phyloP scores from a whole-genome alignment of 1,284 basidiomycete genomes.

The Meira miltonrushii region DNA sequence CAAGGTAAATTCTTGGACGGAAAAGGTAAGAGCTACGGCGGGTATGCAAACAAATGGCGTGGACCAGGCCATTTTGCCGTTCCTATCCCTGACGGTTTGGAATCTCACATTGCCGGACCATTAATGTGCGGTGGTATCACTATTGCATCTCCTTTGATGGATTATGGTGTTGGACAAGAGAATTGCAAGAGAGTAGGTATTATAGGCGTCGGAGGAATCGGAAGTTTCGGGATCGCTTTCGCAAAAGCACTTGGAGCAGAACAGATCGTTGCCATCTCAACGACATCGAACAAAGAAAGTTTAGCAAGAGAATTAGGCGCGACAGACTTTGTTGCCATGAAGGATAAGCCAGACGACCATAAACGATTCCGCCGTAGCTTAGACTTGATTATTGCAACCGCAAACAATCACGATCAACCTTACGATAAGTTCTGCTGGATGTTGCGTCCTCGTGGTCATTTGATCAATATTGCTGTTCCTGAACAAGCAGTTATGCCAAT shows the following conservation, averaged over 20 bases:
- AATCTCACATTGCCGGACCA: slow-evolving; percentile 40
- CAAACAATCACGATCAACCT: slow-evolving; percentile 53
- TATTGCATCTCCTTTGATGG: slow-evolving; percentile 41
- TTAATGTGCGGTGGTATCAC: slow-evolving; percentile 49
- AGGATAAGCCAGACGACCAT: slow-evolving; percentile 23
- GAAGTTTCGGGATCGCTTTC: slow-evolving; percentile 41
- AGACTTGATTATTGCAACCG: slow-evolving; percentile 56
- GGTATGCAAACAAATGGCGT: slow-evolving; percentile 40
- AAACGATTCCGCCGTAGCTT: slow-evolving; percentile 50
- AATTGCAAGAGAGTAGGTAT: slow-evolving; percentile 40
- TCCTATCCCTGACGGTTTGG: slow-evolving; percentile 42
- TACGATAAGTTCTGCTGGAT: slow-evolving; percentile 53
- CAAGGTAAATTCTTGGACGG: slow-evolving; percentile 58
- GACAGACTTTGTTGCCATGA: slow-evolving; percentile 33
- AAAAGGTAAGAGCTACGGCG: slow-evolving; percentile 29
- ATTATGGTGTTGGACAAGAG: slow-evolving; percentile 36
- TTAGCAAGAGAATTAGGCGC: slow-evolving; percentile 37
- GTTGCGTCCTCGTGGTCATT: slow-evolving; percentile 53
- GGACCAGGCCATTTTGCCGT: slow-evolving; percentile 43
- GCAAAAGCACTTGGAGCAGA: slow-evolving; percentile 41
- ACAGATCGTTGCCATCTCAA: slow-evolving; percentile 40
- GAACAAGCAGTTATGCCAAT: slow-evolving; percentile 42
- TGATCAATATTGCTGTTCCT: slow-evolving; percentile 54
- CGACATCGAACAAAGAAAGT: slow-evolving; percentile 34
- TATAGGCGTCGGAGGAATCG: slow-evolving; percentile 43